phyloP scores from a whole-genome alignment of 768 basidiomycete genomes.

The Naganishia kalamii region DNA sequence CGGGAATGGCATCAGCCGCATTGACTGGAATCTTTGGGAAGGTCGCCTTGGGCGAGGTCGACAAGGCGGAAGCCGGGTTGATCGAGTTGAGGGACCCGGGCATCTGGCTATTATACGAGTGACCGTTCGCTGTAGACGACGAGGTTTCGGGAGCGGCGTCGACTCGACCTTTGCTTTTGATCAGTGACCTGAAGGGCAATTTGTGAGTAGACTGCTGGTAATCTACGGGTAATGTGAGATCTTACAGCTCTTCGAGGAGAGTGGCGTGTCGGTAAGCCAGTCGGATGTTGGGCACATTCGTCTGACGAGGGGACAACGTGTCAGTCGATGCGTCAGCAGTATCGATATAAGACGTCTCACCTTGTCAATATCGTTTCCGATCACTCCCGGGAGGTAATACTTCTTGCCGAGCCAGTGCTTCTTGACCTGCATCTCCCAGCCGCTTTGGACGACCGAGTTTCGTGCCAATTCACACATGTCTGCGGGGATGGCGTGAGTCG shows the following conservation, averaged over 20 bases:
- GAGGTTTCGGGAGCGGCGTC: neutral
- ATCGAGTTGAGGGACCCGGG: neutral
- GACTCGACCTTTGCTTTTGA: conserved; percentile 25
- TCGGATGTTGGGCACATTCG: conserved; percentile 91
- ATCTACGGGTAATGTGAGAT: neutral
- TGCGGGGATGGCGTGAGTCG: neutral
- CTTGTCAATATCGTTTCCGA: conserved; percentile 94
- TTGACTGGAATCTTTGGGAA: conserved; percentile 26
- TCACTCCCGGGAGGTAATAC: conserved; percentile 88
- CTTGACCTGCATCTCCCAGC: conserved; percentile 98
- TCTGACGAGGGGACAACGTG: conserved; percentile 51
- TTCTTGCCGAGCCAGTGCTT: conserved; percentile 68
- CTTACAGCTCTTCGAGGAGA: conserved; percentile 67
- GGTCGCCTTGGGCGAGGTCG: conserved; percentile 17
- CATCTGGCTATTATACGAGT: conserved; percentile 17
- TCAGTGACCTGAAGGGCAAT: conserved; percentile 16
- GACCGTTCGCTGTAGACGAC: neutral
- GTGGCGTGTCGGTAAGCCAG: conserved; percentile 88
- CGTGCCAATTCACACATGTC: conserved; percentile 90
- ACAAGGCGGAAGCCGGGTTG: conserved; percentile 36
- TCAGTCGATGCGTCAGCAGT: neutral
- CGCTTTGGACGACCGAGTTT: conserved; percentile 92
- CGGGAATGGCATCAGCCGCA: conserved; percentile 18
- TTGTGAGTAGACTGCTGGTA: neutral
- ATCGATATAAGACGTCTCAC: conserved; percentile 47